phyloP scores from a whole-genome alignment of 441 rosid species.

The Mallotus japonicus region DNA sequence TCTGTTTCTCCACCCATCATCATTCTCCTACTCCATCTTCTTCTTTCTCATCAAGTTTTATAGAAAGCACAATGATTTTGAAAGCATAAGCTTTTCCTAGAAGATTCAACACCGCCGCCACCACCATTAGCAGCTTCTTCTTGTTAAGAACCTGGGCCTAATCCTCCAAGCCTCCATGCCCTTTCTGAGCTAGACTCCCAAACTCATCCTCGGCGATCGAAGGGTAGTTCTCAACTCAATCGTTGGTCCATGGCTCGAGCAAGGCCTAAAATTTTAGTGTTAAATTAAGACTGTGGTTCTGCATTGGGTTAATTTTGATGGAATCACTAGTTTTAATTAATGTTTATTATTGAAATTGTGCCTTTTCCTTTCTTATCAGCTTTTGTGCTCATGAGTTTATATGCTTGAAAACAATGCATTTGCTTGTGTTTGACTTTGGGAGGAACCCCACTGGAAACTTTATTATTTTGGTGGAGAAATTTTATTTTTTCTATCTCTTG shows the following conservation, averaged over 20 bases:
- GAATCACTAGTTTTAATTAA: background rate
- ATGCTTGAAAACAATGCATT: too few relatives aligned
- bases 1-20: too few relatives aligned
- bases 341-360: background rate
- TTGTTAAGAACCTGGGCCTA: conserved; percentile 14
- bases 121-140: conserved; percentile 13
- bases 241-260: conserved; percentile 91
- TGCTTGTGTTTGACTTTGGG: too few relatives aligned
- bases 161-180: conserved; percentile 2
- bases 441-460: background rate
- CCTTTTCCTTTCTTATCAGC: too few relatives aligned
- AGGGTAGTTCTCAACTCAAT: conserved; percentile 65
- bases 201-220: conserved; percentile 46
- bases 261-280: too few relatives aligned
- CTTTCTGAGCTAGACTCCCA: conserved; percentile 35
- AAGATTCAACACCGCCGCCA: conserved; percentile 17
- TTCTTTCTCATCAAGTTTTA: too few relatives aligned
- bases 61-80: too few relatives aligned
- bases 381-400: background rate
- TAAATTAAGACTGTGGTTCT: too few relatives aligned
- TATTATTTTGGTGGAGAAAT: too few relatives aligned
- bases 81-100: too few relatives aligned
- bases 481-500: too few relatives aligned
- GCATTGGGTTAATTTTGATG: background rate
- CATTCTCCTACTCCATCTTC: too few relatives aligned